Evolutionary conservation across 148 eudicot genomes (phyloP), one percentile per base, ranked within the genome.

Genomic region (Camellia granthamiana): DNA sequence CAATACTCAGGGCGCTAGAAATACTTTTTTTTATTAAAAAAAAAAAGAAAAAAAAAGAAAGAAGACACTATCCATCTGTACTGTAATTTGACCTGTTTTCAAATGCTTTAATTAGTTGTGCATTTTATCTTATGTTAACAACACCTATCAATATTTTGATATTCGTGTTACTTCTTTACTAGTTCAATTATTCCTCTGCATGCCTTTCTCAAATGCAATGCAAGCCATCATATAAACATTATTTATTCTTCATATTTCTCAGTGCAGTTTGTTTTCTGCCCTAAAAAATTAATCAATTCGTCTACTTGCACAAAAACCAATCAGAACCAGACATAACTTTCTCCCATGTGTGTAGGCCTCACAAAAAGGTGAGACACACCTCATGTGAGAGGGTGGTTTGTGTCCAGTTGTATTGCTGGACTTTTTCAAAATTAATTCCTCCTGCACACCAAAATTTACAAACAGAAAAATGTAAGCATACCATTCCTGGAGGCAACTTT

Each of bases 401-500:
- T 30, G 30, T 30, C 30, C 30, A 30, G 30, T 30, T 30, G 30
- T 30, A 0, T 30, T 30, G 0, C 30, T 30, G 0, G 30, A 30
- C 30, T 30, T 30, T 30, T 30, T 30, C 30, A 30, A 30, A 30
- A 30, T 30, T 30, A 30, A 30, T 30, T 30, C 30, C 30, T 30
- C 30, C 1, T 30, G 30, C 16, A 59, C 19, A 58, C 10, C 6
- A 19, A 44, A 55, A 56, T 16, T 54, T 9, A 77, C 4, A 78
- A 30, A 52, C 16, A 79, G 64, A 54, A 38, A 46, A 64, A n/a
- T n/a, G 75, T 77, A 72, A 72, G 56, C 82, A 69, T 88, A 94
- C 98, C 98, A 94, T 70, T 91, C 90, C 13, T 77, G 76, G 62
- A 92, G 80, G 84, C 86, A 83, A 64, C 88, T 87, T 76, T 88